Conservation (phyloP, 2,329 filamentous ascomycete genomes). For the Aureobasidium sp. region DNA sequence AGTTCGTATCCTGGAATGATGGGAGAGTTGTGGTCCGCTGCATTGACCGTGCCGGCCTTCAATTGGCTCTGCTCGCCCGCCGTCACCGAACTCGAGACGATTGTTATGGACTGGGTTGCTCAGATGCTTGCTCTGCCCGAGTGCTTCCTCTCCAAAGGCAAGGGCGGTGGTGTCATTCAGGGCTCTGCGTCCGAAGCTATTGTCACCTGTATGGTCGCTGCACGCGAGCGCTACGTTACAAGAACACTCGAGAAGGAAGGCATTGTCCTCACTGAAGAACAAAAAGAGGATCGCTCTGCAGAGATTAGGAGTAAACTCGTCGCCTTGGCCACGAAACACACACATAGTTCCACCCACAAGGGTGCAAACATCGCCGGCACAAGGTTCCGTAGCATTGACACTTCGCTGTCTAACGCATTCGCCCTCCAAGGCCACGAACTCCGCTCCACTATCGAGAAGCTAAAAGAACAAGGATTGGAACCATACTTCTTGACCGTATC, state of each 20-base stretch:
- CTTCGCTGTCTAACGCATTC: conserved; percentile 57
- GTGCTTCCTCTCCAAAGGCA: conserved; percentile 65
- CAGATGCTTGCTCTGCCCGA: conserved; percentile 65
- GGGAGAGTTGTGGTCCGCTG: conserved; percentile 84
- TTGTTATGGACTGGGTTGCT: conserved; percentile 88
- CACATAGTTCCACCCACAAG: conserved; percentile 82
- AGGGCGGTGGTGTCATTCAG: conserved; percentile 89
- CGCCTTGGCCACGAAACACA: conserved; percentile 69
- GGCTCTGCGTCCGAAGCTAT: conserved; percentile 84
- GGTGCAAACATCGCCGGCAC: conserved; percentile 80
- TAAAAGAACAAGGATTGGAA: conserved; percentile 62
- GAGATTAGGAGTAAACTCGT: conserved; percentile 65
- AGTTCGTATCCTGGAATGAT: conserved; percentile 79
- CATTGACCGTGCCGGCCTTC: conserved; percentile 85
- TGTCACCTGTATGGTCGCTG: conserved; percentile 79
- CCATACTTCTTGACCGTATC: conserved; percentile 84
- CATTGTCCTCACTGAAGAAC: conserved; percentile 36
- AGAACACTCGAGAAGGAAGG: conserved; percentile 49
- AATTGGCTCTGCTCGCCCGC: conserved; percentile 95
- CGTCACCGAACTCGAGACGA: conserved; percentile 86
- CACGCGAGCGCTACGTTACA: conserved; percentile 69
- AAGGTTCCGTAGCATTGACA: conserved; percentile 65
- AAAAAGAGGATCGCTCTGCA: conserved; percentile 63
- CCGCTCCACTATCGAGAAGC: conserved; percentile 54
- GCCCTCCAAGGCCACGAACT: conserved; percentile 62